phyloP scores from a whole-genome alignment of 1,284 basidiomycete species.

The Leccinum fallax region DNA sequence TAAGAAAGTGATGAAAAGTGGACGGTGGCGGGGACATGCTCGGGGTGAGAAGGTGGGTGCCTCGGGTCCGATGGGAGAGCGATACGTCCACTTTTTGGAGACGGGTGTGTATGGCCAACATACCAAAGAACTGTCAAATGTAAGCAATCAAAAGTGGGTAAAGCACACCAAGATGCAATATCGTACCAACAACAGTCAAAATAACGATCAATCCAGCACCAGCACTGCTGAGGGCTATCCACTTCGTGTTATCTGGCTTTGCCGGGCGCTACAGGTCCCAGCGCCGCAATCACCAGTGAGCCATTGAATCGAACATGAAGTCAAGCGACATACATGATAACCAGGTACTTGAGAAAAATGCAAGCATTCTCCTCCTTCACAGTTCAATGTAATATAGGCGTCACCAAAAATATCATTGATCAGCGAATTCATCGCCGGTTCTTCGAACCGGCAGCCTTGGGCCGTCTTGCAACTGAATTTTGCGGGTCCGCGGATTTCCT shows the following conservation, averaged over 20 bases:
- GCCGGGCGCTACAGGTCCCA: conserved; percentile 56
- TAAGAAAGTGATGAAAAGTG: conserved; percentile 90
- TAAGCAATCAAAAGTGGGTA: background rate
- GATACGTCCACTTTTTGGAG: conserved; percentile 68
- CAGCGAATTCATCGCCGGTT: conserved; percentile 94
- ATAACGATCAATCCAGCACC: conserved; percentile 74
- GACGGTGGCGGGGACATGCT: conserved; percentile 90
- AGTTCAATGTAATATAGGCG: conserved; percentile 83
- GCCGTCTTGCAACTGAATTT: conserved; percentile 82
- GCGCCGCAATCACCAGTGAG: background rate
- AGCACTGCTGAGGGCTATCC: conserved; percentile 84
- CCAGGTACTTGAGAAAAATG: conserved; percentile 95
- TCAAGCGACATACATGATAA: conserved; percentile 60
- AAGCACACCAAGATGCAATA: background rate
- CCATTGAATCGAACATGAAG: background rate
- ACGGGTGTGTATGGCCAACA: conserved; percentile 66
- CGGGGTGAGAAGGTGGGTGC: conserved; percentile 43
- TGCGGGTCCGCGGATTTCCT: conserved; percentile 92
- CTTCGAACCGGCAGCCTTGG: conserved; percentile 84
- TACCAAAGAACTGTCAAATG: conserved; percentile 82
- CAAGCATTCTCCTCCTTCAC: conserved; percentile 90
- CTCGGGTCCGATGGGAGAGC: conserved; percentile 45
- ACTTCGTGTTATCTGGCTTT: conserved; percentile 78
- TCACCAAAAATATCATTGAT: conserved; percentile 96
- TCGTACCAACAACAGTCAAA: conserved; percentile 53